phyloP scores from a whole-genome alignment of 2,329 filamentous ascomycete genomes.

The Chrysosporium queenslandicum region DNA sequence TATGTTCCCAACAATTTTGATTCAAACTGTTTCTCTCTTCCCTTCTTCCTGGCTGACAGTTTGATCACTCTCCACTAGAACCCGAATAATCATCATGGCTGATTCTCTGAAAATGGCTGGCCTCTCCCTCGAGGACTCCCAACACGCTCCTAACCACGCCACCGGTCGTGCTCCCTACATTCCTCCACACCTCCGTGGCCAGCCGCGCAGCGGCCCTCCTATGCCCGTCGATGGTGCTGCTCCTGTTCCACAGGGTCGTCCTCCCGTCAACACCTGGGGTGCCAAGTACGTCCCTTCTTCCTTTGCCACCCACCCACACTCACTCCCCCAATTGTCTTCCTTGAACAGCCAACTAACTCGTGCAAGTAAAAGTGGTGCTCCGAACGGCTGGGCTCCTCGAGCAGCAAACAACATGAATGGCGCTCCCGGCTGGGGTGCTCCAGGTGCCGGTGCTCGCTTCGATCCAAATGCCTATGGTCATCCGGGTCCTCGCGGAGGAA shows the following conservation, averaged over 20 bases:
- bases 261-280: slow-evolving; percentile 26
- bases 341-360: not conserved
- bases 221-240: slow-evolving; percentile 33
- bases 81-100: slow-evolving; percentile 33
- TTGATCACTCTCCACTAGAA: not conserved
- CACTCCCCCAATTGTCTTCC: slow-evolving; percentile 4
- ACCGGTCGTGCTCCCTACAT: slow-evolving; percentile 54
- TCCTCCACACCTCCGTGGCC: slow-evolving; percentile 52
- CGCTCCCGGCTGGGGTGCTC: slow-evolving; percentile 16
- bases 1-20: not conserved
- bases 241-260: slow-evolving; percentile 24
- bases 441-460: slow-evolving; percentile 36
- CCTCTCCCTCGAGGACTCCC: slow-evolving; percentile 51
- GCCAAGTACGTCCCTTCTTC: slow-evolving; percentile 17
- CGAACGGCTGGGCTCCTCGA: slow-evolving; percentile 12
- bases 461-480: slow-evolving; percentile 54
- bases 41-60: not conserved
- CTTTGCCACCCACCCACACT: not conserved
- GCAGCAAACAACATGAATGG: slow-evolving; percentile 17
- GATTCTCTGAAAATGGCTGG: slow-evolving; percentile 49
- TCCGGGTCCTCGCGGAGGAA: slow-evolving; percentile 42
- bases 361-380: not conserved
- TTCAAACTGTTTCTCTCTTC: not conserved
- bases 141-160: slow-evolving; percentile 34
- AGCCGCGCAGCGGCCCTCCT: slow-evolving; percentile 23